phyloP scores from a whole-genome alignment of 495 filamentous ascomycete genomes.

The Pseudoneurospora amorphoporcata region DNA sequence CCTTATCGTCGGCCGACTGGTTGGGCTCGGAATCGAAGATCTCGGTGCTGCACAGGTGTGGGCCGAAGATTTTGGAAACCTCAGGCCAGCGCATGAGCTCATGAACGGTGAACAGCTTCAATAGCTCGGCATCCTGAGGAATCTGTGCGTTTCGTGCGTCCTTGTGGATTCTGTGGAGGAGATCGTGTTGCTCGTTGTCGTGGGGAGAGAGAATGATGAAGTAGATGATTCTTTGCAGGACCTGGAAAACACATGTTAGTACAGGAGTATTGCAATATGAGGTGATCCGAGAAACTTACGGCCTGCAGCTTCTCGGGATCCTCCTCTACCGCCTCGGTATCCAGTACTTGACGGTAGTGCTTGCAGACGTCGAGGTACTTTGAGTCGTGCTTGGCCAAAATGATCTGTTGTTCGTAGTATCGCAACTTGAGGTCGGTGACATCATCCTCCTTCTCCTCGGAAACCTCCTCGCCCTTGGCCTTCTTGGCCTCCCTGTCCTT shows the following conservation, averaged over 20 bases:
- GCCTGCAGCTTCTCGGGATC: conserved; percentile 75
- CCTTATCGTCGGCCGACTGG: conserved; percentile 60
- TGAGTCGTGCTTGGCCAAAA: conserved; percentile 85
- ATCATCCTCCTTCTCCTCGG: conserved; percentile 71
- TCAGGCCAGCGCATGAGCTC: conserved; percentile 98
- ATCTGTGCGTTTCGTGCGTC: conserved; percentile 59
- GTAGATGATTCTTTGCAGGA: conserved; percentile 88
- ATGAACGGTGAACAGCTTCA: conserved; percentile 89
- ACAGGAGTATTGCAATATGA: not conserved
- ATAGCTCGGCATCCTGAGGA: conserved; percentile 62
- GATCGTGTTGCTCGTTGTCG: conserved; percentile 97
- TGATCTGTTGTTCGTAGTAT: conserved; percentile 95
- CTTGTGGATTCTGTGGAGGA: conserved; percentile 80
- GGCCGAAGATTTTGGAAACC: conserved; percentile 74
- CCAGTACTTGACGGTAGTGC: conserved; percentile 88
- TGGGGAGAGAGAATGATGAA: conserved; percentile 94
- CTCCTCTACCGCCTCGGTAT: conserved; percentile 87
- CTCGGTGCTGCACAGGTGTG: conserved; percentile 81
- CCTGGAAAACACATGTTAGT: conserved; percentile 39
- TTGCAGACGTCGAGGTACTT: conserved; percentile 97
- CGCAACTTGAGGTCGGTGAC: conserved; percentile 92
- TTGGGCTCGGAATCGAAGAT: conserved; percentile 62
- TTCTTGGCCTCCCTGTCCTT: conserved; percentile 69
- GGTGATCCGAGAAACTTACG: conserved; percentile 38
- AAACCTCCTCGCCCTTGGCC: conserved; percentile 71